A percentile compares a stretch with the other conserved stretches of the same genome.
Conservation (phyloP, 225 moss, liverwort and hornwort species). For the Pseudoscleropodium purum region DNA sequence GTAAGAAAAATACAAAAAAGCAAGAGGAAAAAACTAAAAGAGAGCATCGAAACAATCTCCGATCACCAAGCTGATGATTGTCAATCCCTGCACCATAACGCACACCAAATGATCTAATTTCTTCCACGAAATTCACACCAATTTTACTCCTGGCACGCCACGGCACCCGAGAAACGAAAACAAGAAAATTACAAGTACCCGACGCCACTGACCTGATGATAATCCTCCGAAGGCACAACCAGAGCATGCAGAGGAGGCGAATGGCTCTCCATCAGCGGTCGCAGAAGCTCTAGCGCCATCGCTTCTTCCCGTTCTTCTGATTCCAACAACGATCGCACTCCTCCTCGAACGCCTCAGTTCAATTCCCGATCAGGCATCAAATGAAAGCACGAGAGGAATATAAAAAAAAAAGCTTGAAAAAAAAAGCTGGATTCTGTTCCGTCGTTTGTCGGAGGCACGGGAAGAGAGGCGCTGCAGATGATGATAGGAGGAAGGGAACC, state of each 20-base stretch:
- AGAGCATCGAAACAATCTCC: neutral
- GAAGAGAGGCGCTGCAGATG: neutral
- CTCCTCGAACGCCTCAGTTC: neutral
- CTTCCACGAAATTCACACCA: neutral
- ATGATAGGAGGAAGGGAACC: neutral
- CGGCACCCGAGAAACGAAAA: neutral
- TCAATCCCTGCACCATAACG: neutral
- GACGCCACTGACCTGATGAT: conserved; percentile 32
- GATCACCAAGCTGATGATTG: neutral
- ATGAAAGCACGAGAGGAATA: neutral
- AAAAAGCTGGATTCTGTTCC: neutral
- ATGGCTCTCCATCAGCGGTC: conserved; percentile 50
- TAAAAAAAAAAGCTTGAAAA: too few species aligned
- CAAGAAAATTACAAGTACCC: neutral
- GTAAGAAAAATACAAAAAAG: neutral
- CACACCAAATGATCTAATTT: neutral
- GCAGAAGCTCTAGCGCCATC: conserved; percentile 44
- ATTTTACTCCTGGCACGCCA: neutral
- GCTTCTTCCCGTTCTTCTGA: neutral
- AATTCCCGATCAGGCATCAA: neutral
- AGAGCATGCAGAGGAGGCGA: conserved; percentile 51
- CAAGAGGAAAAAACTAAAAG: neutral
- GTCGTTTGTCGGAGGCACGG: neutral
- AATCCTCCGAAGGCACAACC: conserved; percentile 56
- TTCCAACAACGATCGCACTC: neutral